These are phyloP conservation scores for Babesia sp. DNA, from an alignment of 169 alveolate species.

Conservation along the genomic window DNA sequence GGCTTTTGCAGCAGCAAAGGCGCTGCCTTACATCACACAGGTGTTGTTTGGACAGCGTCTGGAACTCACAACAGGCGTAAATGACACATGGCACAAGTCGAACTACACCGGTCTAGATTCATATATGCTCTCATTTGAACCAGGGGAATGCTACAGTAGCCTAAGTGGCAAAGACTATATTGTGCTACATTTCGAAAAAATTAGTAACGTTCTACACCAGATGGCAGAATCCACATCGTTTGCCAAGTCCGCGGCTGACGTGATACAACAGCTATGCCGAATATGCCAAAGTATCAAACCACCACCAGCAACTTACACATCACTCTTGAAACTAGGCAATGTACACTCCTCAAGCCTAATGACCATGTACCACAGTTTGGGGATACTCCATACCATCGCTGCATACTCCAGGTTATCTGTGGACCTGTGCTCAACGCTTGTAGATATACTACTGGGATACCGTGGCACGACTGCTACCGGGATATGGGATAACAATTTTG, in stretches of 20 bases:
- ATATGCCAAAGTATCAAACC: slow-evolving; percentile 19
- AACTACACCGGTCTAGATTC: not conserved
- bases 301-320: slow-evolving; percentile 20
- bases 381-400: slow-evolving; percentile 22
- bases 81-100: not conserved
- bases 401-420: not conserved
- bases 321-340: slow-evolving; percentile 26
- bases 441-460: slow-evolving; percentile 39
- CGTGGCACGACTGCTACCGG: not conserved
- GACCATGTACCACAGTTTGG: slow-evolving; percentile 41
- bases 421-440: slow-evolving; percentile 5
- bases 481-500: not conserved
- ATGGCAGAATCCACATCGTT: not conserved
- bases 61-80: not conserved
- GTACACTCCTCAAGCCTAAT: slow-evolving; percentile 11
- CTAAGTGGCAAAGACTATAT: slow-evolving; percentile 32
- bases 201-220: not conserved
- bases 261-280: not conserved
- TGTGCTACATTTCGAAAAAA: slow-evolving; percentile 24
- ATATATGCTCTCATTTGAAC: not conserved
- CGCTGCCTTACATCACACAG: slow-evolving; percentile 17
- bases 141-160: slow-evolving; percentile 3
- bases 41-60: not conserved
- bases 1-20: slow-evolving; percentile 36
- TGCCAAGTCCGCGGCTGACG: not conserved